Evolutionary conservation across 148 eudicot genomes (phyloP).

Genomic region (Nepenthes gracilis): DNA sequence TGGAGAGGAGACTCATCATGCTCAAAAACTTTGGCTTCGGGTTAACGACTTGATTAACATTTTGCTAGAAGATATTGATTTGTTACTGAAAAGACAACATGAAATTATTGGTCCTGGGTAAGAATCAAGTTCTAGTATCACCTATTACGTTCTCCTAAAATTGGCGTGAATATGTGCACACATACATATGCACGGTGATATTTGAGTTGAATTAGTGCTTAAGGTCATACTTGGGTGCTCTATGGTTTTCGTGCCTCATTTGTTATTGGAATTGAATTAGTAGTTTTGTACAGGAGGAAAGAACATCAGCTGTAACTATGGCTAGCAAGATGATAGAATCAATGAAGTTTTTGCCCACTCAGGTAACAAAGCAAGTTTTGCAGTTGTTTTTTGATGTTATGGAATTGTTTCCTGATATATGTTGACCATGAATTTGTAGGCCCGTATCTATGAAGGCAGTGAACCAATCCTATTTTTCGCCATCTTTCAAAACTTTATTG

Average conservation of each 20-base stretch:
- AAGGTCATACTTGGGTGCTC: too few relatives aligned
- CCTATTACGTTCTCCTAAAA: too few relatives aligned
- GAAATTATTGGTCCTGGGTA: too few relatives aligned
- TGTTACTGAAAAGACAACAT: too few relatives aligned
- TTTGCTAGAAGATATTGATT: too few relatives aligned
- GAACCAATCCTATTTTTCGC: constrained; percentile 86
- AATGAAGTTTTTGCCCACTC: constrained; percentile 71
- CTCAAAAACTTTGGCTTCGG: too few relatives aligned
- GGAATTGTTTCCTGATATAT: constrained; percentile 11
- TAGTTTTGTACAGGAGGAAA: constrained; percentile 60
- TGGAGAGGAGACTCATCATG: too few relatives aligned
- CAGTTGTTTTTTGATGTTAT: neutral
- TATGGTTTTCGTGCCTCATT: neutral
- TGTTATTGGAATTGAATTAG: neutral
- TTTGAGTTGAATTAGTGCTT: too few relatives aligned
- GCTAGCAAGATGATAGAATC: constrained; percentile 86
- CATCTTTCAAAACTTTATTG: constrained; percentile 86
- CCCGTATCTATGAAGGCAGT: constrained; percentile 73
- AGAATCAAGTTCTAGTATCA: too few relatives aligned
- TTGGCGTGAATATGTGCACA: too few relatives aligned
- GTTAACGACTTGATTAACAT: too few relatives aligned
- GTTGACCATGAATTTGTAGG: constrained; percentile 28
- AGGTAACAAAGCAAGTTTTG: constrained; percentile 32
- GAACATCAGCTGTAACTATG: constrained; percentile 57
- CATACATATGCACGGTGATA: too few relatives aligned